phyloP scores from a whole-genome alignment of 345 rosid genomes.

The Moringa oleifera region DNA sequence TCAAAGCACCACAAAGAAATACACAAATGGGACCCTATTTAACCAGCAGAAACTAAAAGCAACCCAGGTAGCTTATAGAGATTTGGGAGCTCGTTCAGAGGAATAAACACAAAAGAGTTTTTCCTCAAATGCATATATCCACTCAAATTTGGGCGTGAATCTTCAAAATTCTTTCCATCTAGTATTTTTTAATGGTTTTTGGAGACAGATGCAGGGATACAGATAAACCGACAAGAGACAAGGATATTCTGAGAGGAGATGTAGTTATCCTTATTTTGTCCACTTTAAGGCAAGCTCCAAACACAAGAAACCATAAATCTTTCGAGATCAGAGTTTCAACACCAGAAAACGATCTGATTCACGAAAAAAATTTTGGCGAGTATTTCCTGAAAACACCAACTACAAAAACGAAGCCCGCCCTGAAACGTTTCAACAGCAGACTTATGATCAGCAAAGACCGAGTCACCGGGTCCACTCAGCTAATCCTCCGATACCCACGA shows the following conservation, averaged over 20 bases:
- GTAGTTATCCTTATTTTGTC: constrained; percentile 37
- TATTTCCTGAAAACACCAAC: constrained; percentile 1
- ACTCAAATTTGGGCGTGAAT: constrained; percentile 3
- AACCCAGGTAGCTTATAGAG: neutral
- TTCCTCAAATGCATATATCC: constrained; percentile 11
- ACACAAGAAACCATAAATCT: constrained; percentile 50
- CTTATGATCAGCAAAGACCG: constrained; percentile 12
- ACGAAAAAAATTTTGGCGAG: constrained; percentile 3
- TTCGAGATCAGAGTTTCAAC: constrained; percentile 64
- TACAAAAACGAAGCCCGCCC: neutral
- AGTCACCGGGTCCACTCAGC: constrained; percentile 26
- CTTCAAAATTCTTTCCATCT: constrained; percentile 9
- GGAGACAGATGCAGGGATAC: constrained; percentile 16
- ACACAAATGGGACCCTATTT: no score
- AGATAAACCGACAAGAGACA: constrained; percentile 35
- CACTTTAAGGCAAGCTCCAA: constrained; percentile 44
- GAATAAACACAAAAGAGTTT: constrained; percentile 1
- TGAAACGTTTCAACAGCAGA: constrained; percentile 12
- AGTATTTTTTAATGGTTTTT: constrained; percentile 7
- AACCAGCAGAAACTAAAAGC: no score
- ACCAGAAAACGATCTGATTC: constrained; percentile 45
- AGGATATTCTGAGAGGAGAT: constrained; percentile 30
- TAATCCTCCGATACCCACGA: constrained; percentile 19
- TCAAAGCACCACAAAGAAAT: no score
- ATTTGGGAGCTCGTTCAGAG: constrained; percentile 1